These are phyloP conservation scores for Russula griseocarnosa DNA, from an alignment of 768 basidiomycete genomes.

Conservation along the genomic window DNA sequence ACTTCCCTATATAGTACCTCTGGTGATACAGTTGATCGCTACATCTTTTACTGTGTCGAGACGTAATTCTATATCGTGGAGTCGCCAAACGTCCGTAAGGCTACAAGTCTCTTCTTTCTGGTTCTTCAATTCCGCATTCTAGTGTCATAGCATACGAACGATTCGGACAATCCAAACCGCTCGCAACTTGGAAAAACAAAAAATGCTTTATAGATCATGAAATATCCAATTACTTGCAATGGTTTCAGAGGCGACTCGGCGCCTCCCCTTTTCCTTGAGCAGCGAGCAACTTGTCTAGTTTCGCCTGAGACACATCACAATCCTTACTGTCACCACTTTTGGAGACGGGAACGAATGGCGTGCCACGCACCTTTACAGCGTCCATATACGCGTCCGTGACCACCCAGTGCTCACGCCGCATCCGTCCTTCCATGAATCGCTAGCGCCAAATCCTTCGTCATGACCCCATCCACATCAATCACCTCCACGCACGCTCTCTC, in stretches of 20 bases:
- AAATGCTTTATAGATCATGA: neutral
- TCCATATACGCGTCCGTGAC: conserved; percentile 92
- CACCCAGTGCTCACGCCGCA: conserved; percentile 98
- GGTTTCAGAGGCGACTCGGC: neutral
- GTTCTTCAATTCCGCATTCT: too few relatives aligned
- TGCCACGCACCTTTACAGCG: conserved; percentile 69
- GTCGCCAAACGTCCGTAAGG: too few relatives aligned
- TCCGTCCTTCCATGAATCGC: conserved; percentile 79
- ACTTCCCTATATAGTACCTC: too few relatives aligned
- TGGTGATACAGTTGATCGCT: neutral
- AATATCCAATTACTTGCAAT: neutral
- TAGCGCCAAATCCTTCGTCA: conserved; percentile 97
- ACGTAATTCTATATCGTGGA: neutral
- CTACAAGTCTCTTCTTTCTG: too few relatives aligned
- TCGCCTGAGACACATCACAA: neutral
- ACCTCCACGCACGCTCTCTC: conserved; percentile 88
- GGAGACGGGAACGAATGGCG: too few relatives aligned
- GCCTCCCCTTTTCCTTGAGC: neutral
- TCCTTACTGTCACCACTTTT: neutral
- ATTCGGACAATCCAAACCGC: neutral
- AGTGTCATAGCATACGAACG: too few relatives aligned
- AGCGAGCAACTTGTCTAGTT: conserved; percentile 14
- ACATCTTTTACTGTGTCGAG: neutral
- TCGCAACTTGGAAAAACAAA: neutral
- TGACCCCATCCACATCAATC: conserved; percentile 84